Conservation (phyloP, 2,329 filamentous ascomycete genomes). For the Botrytis squamosa region DNA sequence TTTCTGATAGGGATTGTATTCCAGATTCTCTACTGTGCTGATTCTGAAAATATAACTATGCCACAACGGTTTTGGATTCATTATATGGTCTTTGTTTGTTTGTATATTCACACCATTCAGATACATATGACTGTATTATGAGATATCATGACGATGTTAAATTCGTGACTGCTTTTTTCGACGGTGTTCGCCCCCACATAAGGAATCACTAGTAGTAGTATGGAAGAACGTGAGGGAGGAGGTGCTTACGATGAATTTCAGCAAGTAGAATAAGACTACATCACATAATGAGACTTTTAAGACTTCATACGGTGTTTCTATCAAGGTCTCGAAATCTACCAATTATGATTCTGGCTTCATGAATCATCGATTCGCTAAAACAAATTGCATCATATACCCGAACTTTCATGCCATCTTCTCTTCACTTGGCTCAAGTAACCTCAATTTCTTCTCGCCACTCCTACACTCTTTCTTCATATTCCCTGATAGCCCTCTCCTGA, state of each 20-base stretch:
- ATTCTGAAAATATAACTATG: not conserved
- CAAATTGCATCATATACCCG: not conserved
- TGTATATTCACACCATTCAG: not conserved
- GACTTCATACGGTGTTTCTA: not conserved
- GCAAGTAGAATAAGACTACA: not conserved
- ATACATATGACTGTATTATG: not conserved
- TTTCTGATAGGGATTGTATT: not conserved
- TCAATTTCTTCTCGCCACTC: not conserved
- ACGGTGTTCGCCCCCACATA: not conserved
- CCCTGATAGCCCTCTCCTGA: not conserved
- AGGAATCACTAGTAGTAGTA: not conserved
- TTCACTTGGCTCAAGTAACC: not conserved
- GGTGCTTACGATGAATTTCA: not conserved
- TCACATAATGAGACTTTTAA: not conserved
- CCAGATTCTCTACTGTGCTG: not conserved
- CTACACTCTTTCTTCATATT: not conserved
- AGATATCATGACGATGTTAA: not conserved
- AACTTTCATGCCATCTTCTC: not conserved
- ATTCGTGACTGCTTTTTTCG: not conserved
- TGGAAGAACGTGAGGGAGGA: too few relatives aligned
- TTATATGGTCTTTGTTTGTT: not conserved
- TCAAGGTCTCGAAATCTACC: not conserved
- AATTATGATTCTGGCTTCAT: not conserved
- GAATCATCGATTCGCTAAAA: not conserved
- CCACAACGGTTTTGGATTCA: not conserved